Percentiles rank a stretch among this genome's conserved stretches.
Evolutionary conservation across 2,329 filamentous ascomycete species (phyloP).

Genomic region (Penicillium corylophilum): DNA sequence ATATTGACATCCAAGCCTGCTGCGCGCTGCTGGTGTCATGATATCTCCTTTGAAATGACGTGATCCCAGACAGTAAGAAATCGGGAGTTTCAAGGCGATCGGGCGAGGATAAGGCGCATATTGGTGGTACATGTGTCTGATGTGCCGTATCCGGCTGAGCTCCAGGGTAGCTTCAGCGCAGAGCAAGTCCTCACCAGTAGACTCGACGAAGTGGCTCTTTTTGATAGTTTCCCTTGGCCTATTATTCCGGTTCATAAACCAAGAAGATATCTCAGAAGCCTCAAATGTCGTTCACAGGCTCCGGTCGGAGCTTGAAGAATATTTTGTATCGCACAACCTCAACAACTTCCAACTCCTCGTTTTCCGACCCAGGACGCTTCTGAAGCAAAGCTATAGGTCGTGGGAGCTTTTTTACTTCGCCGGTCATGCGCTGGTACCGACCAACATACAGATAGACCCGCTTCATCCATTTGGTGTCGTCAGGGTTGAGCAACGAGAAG

Average conservation of each 20-base stretch:
- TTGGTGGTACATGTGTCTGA: background rate
- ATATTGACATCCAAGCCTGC: background rate
- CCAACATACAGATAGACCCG: constrained; percentile 85
- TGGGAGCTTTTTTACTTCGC: constrained; percentile 83
- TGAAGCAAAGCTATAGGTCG: constrained; percentile 77
- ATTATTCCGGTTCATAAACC: background rate
- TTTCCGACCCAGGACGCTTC: constrained; percentile 46
- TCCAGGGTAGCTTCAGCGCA: background rate
- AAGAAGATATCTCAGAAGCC: background rate
- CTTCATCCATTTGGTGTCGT: constrained; percentile 80
- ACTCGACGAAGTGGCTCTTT: background rate
- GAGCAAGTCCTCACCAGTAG: background rate
- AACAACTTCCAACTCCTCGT: constrained; percentile 67
- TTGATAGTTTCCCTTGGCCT: background rate
- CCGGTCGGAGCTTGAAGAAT: constrained; percentile 77
- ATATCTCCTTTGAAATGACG: background rate
- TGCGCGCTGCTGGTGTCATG: background rate
- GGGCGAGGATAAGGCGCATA: background rate
- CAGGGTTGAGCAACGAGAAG: constrained; percentile 57
- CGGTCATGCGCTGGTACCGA: constrained; percentile 80
- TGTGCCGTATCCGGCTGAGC: background rate
- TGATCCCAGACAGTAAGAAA: background rate
- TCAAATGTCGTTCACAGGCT: constrained; percentile 66
- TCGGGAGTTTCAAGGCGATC: background rate
- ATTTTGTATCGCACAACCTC: constrained; percentile 87